Evolutionary conservation across 176 grass and related monocot genomes (phyloP).

Genomic region (Hsuehochloa calcarea): DNA sequence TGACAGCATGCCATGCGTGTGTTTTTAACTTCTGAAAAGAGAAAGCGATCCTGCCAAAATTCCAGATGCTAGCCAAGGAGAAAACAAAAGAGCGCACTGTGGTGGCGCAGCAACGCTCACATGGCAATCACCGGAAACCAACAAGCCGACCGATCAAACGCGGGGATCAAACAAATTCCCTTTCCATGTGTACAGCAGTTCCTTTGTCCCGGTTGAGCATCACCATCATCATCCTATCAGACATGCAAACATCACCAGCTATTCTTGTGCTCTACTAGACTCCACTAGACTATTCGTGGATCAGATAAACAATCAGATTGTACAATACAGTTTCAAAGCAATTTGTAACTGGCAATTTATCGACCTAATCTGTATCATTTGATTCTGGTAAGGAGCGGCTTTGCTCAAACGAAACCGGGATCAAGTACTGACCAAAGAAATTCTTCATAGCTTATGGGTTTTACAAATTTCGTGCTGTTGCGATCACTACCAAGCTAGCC

Average conservation of each 20-base stretch:
- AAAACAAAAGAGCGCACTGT: slow-evolving; percentile 20
- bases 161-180: slow-evolving; percentile 25
- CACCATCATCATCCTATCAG: not conserved
- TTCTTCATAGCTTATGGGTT: slow-evolving; percentile 10
- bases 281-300: not conserved
- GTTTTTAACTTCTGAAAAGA: slow-evolving; percentile 3
- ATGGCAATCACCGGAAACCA: slow-evolving; percentile 21
- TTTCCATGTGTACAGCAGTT: slow-evolving; percentile 28
- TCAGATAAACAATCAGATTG: not conserved
- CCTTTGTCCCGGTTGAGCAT: not conserved
- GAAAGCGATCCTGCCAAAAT: slow-evolving; percentile 29
- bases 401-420: not conserved
- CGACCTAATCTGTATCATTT: not conserved
- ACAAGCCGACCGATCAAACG: slow-evolving; percentile 18
- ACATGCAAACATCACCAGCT: not conserved
- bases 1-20: slow-evolving; percentile 18
- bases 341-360: not conserved
- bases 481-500: not conserved
- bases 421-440: not conserved
- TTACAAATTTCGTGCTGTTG: slow-evolving; percentile 36
- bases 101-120: slow-evolving; percentile 19
- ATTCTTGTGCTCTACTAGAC: not conserved
- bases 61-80: slow-evolving; percentile 1
- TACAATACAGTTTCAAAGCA: not conserved
- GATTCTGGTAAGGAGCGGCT: not conserved